Percentiles rank a stretch among this genome's conserved stretches.
These are phyloP conservation scores for Fusarium papillatum DNA, from an alignment of 2,329 filamentous ascomycete genomes.

Conservation along the genomic window DNA sequence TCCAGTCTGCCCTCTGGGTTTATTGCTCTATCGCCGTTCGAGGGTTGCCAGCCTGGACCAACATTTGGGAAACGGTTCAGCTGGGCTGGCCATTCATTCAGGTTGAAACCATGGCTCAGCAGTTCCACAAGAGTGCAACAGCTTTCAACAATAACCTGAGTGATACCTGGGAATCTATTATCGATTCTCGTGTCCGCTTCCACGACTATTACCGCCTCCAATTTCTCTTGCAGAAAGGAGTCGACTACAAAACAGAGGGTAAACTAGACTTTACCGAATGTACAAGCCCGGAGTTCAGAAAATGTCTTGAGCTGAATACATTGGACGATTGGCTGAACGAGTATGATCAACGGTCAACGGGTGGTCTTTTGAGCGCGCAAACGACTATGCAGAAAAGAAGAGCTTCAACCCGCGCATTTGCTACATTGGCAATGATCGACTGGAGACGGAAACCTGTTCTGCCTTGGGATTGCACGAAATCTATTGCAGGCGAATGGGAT, in stretches of 20 bases:
- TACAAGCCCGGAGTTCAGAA: background rate
- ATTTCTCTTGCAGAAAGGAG: background rate
- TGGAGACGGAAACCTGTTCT: background rate
- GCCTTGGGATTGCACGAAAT: background rate
- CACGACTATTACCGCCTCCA: background rate
- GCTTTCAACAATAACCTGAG: background rate
- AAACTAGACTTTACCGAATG: background rate
- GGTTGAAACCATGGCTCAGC: background rate
- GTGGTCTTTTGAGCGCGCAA: background rate
- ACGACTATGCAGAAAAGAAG: background rate
- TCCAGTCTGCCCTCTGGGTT: background rate
- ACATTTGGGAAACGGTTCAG: background rate
- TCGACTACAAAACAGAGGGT: accelerated
- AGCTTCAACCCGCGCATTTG: background rate
- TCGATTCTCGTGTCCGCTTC: background rate
- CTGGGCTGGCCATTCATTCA: background rate
- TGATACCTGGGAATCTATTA: background rate
- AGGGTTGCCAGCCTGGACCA: background rate
- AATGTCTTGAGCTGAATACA: accelerated
- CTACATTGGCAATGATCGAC: background rate
- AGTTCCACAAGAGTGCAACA: background rate
- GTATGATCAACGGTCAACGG: background rate
- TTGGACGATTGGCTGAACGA: accelerated
- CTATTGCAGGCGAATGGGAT: background rate
- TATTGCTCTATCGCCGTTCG: background rate